Conservation (phyloP, 2,329 filamentous ascomycete genomes). For the Colletotrichum liaoningense region DNA sequence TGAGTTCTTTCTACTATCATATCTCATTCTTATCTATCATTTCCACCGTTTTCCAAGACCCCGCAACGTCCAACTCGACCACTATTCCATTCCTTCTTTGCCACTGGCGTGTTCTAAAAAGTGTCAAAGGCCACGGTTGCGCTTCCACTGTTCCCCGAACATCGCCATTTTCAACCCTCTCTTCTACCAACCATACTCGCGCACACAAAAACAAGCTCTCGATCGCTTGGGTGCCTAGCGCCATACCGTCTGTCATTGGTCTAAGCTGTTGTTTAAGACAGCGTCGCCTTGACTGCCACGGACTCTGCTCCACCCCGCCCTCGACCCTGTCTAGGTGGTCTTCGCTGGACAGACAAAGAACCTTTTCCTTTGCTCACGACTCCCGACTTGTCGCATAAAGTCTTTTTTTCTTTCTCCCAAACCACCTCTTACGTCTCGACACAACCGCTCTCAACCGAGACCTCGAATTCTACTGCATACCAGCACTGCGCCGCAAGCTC, state of each 20-base stretch:
- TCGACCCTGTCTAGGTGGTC: conserved; percentile 13
- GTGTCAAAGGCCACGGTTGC: conserved; percentile 36
- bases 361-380: conserved; percentile 18
- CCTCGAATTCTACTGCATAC: not conserved
- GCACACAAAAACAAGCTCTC: not conserved
- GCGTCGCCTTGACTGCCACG: conserved; percentile 33
- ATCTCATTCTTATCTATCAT: conserved; percentile 6
- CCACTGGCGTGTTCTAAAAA: conserved; percentile 24
- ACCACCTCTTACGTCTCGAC: not conserved
- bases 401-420: not conserved
- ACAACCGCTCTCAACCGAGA: not conserved
- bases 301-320: conserved; percentile 33
- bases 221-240: conserved; percentile 6
- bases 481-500: not conserved
- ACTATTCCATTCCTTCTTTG: conserved; percentile 29
- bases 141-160: conserved; percentile 24
- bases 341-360: conserved; percentile 15
- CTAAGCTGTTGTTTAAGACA: conserved; percentile 22
- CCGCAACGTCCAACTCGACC: conserved; percentile 15
- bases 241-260: conserved; percentile 18
- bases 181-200: not conserved
- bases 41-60: conserved; percentile 13
- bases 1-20: not conserved
- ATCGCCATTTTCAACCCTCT: not conserved
- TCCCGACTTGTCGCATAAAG: conserved; percentile 30